Percentiles rank a stretch among this genome's conserved stretches.
These are phyloP conservation scores for Coniferiporia sulphurascens DNA, from an alignment of 1,284 basidiomycete species.

Conservation along the genomic window DNA sequence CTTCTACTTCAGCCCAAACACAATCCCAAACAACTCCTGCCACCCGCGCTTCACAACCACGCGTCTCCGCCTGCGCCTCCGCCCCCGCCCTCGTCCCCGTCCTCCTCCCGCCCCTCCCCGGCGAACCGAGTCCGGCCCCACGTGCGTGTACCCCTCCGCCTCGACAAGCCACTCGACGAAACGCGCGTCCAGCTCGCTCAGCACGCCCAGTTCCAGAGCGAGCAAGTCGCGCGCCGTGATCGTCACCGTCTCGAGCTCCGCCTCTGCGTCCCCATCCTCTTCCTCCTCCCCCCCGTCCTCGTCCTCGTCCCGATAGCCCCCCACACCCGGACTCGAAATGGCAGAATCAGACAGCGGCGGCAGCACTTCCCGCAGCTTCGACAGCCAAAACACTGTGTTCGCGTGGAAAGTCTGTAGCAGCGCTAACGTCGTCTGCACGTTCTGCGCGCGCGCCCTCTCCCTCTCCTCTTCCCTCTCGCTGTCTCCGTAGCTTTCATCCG, in stretches of 20 bases:
- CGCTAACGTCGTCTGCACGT: slow-evolving; percentile 58
- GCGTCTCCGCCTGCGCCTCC: neutral
- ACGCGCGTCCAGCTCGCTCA: slow-evolving; percentile 59
- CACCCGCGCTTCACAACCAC: slow-evolving; percentile 17
- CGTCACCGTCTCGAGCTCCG: slow-evolving; percentile 25
- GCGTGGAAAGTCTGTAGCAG: slow-evolving; percentile 70
- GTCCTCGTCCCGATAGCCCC: neutral
- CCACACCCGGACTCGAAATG: slow-evolving; percentile 19
- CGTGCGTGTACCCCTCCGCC: slow-evolving; percentile 25
- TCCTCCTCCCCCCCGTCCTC: slow-evolving; percentile 6
- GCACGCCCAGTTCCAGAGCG: slow-evolving; percentile 64
- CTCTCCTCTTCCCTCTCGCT: neutral
- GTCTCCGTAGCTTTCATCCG: neutral
- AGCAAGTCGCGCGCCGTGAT: slow-evolving; percentile 56
- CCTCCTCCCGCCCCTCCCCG: neutral
- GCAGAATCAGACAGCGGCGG: slow-evolving; percentile 25
- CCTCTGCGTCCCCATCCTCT: slow-evolving; percentile 6
- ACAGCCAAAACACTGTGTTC: slow-evolving; percentile 63
- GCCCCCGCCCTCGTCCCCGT: neutral
- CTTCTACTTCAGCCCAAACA: slow-evolving; percentile 11
- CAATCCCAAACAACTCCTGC: slow-evolving; percentile 15
- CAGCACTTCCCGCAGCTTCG: slow-evolving; percentile 47
- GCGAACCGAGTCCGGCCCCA: too few relatives aligned
- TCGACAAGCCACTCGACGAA: slow-evolving; percentile 72
- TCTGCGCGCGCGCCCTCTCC: slow-evolving; percentile 7